Base-by-base conservation (phyloP, 805 yeast species). In the Sugiyamaella qingdaonensis region DNA sequence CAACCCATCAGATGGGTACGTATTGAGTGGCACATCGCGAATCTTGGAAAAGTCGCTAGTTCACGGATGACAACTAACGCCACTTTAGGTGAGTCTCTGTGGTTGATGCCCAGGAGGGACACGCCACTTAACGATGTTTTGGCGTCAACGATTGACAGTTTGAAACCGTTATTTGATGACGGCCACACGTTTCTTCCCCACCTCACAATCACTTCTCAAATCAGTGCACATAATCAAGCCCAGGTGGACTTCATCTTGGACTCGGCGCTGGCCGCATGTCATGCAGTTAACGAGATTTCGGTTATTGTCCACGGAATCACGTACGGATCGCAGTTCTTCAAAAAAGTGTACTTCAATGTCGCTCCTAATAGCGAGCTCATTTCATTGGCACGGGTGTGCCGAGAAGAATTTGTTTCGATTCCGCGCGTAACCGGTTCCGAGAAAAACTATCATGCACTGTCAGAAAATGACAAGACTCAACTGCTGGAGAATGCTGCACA, bases 171-270 rank as follows among this genome's bases (percentile, higher is more conserved):
- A n/a, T 85, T 87, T 62, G 86, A 86, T 10, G 85, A 82, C 49
- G 82, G 89, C 0, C 85, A 86, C 1, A 65, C 62, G 31, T 82
- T 86, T 60, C 86, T 80, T 56, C 95, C 95, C 2, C 95, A 87
- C 64, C 75, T 88, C 34, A 88, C 95, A 1, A 74, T 87, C 27
- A 81, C 89, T 1, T 76, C 88, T n/a, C 77, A 80, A 53, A 71
- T 87, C 32, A 71, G 67, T 1, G 70, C 84, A 27, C 67, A 73
- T 24, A 71, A 76, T 10, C 75, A 76, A 41, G 79, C 78, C 11
- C 88, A 84, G 54, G 85, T 82, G 1, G 79, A 79, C 55, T 73
- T 75, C 32, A 78, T 85, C 8, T 72, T 86, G 16, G 80, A 77
- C 29, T 75, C 83, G 49, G 73, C 86, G 52, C 67, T 76, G 10